These are phyloP conservation scores for Xylona heveae DNA, from an alignment of 495 filamentous ascomycete genomes.

Conservation along the genomic window DNA sequence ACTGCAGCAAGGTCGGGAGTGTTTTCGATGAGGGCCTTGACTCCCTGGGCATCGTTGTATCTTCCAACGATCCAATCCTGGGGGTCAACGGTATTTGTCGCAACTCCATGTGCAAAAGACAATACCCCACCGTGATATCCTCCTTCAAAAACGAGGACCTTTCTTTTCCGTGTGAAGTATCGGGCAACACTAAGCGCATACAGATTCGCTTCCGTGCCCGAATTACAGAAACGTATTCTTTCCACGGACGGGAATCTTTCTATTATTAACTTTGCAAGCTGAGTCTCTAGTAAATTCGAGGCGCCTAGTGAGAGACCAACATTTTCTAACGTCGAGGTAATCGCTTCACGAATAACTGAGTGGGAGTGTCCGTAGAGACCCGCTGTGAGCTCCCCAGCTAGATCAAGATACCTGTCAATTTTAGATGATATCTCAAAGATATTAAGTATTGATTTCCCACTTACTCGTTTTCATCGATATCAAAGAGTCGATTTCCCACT, in stretches of 20 bases:
- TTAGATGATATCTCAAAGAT: neutral
- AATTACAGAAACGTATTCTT: constrained; percentile 26
- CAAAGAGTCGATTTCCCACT: constrained; percentile 15
- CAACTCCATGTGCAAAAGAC: constrained; percentile 12
- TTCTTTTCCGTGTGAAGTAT: constrained; percentile 17
- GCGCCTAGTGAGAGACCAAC: constrained; percentile 21
- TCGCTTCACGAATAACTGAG: constrained; percentile 16
- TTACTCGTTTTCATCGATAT: constrained; percentile 21
- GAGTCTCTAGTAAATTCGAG: constrained; percentile 18
- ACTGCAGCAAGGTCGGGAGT: constrained; percentile 8
- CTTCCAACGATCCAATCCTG: constrained; percentile 17
- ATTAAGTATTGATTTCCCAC: neutral
- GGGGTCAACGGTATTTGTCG: constrained; percentile 13
- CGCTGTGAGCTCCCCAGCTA: constrained; percentile 29
- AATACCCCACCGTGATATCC: constrained; percentile 35
- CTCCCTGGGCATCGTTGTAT: constrained; percentile 13
- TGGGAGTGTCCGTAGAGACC: constrained; percentile 32
- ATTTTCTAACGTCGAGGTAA: constrained; percentile 16
- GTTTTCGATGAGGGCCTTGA: constrained; percentile 6
- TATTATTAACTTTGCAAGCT: constrained; percentile 19
- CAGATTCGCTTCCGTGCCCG: constrained; percentile 31
- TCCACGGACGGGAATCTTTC: constrained; percentile 23
- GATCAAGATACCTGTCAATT: constrained; percentile 15
- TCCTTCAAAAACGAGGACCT: constrained; percentile 26
- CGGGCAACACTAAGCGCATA: constrained; percentile 23